A percentile compares a stretch with the other conserved stretches of the same genome.
Conservation (phyloP, 306 rosid genomes). For the Ammopiptanthus mongolicus region DNA sequence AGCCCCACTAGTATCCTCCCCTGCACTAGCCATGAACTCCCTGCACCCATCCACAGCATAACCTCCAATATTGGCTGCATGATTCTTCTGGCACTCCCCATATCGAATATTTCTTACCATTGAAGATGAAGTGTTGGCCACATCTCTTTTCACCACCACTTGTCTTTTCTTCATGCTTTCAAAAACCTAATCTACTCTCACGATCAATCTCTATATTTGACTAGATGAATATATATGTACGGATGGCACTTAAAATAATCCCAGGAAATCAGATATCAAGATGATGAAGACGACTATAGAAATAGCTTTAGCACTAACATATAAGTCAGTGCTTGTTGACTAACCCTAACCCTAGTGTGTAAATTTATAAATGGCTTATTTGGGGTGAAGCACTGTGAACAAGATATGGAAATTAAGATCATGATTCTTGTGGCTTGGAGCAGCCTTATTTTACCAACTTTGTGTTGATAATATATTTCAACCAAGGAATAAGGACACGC, state of each 20-base stretch:
- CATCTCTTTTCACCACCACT: slow-evolving; percentile 53
- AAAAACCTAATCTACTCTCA: slow-evolving; percentile 16
- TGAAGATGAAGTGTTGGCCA: slow-evolving; percentile 56
- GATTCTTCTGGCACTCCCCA: slow-evolving; percentile 68
- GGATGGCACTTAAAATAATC: not conserved
- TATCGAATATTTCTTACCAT: slow-evolving; percentile 54
- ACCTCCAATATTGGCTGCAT: slow-evolving; percentile 70
- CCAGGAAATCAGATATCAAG: not conserved
- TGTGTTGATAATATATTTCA: slow-evolving; percentile 27
- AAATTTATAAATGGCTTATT: slow-evolving; percentile 22
- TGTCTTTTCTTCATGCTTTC: slow-evolving; percentile 67
- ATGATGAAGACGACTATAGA: not conserved
- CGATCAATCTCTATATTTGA: not conserved
- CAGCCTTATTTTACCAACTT: slow-evolving; percentile 40
- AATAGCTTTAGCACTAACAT: not conserved
- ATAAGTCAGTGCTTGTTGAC: slow-evolving; percentile 25
- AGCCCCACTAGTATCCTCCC: slow-evolving; percentile 41
- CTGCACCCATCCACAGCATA: slow-evolving; percentile 70
- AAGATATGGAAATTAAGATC: slow-evolving; percentile 6
- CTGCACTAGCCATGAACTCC: slow-evolving; percentile 60
- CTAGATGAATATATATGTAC: not conserved
- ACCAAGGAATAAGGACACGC: not conserved
- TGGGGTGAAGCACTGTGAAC: slow-evolving; percentile 9
- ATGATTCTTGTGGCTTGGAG: slow-evolving; percentile 21
- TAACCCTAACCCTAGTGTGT: slow-evolving; percentile 66